Evolutionary conservation across 352 stramenopile genomes (phyloP).

Genomic region (Peronospora destructor): DNA sequence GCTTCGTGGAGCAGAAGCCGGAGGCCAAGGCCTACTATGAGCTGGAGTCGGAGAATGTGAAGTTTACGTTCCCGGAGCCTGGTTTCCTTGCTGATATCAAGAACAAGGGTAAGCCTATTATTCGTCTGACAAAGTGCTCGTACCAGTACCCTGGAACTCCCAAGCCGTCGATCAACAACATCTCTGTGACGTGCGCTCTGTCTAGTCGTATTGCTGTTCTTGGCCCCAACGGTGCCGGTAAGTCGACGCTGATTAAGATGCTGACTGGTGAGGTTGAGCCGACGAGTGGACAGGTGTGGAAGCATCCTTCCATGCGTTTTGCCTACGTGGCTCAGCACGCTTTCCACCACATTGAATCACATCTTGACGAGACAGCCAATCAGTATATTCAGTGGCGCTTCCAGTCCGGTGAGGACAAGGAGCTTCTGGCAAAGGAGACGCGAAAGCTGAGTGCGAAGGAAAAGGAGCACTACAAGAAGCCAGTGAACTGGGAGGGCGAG

Average conservation of each 20-base stretch:
- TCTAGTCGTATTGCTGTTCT: conserved; percentile 77
- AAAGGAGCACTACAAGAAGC: conserved; percentile 91
- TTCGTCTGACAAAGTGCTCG: conserved; percentile 82
- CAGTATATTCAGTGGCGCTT: conserved; percentile 98
- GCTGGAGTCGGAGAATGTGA: conserved; percentile 74
- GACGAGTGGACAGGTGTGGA: conserved; percentile 66
- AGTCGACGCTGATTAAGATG: conserved; percentile 96
- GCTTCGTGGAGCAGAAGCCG: conserved; percentile 81
- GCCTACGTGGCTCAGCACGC: conserved; percentile 96
- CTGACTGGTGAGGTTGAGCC: conserved; percentile 78
- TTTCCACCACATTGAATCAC: conserved; percentile 96
- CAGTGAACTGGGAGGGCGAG: conserved; percentile 90
- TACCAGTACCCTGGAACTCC: conserved; percentile 74
- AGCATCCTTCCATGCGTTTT: conserved; percentile 87
- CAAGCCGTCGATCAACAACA: conserved; percentile 81
- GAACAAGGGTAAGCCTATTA: conserved; percentile 88
- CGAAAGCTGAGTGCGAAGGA: conserved; percentile 89
- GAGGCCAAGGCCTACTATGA: conserved; percentile 88
- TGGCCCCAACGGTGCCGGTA: conserved; percentile 90
- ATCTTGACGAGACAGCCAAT: conserved; percentile 92
- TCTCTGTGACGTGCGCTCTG: conserved; percentile 72
- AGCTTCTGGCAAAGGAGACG: conserved; percentile 89
- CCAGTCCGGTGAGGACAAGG: conserved; percentile 86
- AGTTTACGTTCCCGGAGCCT: conserved; percentile 84
- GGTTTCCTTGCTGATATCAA: conserved; percentile 87